Percentiles rank a stretch among this genome's conserved stretches.
Conservation (phyloP, 345 rosid genomes). For the Gossypioides kirkii region DNA sequence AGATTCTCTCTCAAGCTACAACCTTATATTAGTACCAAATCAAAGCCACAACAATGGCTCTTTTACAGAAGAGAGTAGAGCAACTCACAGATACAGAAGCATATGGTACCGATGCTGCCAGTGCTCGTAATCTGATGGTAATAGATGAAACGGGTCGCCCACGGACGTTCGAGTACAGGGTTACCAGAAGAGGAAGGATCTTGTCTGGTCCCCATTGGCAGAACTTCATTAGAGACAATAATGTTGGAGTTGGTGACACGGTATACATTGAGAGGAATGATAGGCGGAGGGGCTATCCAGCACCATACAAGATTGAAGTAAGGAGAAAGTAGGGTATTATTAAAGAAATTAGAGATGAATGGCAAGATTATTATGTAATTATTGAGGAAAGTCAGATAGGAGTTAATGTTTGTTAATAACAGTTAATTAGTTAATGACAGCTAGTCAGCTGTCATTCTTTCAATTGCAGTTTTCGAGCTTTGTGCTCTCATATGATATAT, state of each 20-base stretch:
- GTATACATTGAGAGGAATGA: neutral
- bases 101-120: neutral
- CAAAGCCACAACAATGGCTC: neutral
- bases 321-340: too few relatives aligned
- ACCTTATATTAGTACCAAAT: neutral
- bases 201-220: neutral
- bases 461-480: too few relatives aligned
- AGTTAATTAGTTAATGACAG: too few relatives aligned
- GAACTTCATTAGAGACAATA: rapidly evolving
- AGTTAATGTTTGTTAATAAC: too few relatives aligned
- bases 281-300: too few relatives aligned
- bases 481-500: too few relatives aligned
- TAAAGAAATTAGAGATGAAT: too few relatives aligned
- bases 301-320: too few relatives aligned
- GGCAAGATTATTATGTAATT: too few relatives aligned
- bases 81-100: neutral
- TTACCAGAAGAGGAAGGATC: neutral
- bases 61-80: neutral
- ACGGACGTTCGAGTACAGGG: neutral
- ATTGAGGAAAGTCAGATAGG: too few relatives aligned
- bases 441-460: too few relatives aligned
- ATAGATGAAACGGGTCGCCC: rapidly evolving
- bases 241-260: neutral
- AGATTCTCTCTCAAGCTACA: neutral
- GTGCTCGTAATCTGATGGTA: rapidly evolving